Conservation (phyloP, 139 green algal species). For the Raphidocelis subcapitata region DNA sequence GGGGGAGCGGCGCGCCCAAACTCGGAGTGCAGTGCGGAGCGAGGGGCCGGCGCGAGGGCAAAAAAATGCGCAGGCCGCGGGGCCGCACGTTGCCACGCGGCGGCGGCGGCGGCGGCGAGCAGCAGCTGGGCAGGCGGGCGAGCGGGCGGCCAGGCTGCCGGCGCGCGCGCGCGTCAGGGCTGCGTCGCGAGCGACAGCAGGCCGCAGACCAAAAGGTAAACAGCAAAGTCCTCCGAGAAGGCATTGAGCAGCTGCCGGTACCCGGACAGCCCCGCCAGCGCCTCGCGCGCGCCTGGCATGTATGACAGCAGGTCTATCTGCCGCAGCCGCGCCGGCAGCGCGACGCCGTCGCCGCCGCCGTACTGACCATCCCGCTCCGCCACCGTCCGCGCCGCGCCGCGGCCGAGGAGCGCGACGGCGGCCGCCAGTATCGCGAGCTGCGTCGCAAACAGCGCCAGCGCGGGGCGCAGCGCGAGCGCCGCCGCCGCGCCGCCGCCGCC, state of each 20-base stretch:
- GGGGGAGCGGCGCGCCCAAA: no score
- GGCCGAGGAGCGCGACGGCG: neutral
- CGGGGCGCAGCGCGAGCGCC: neutral
- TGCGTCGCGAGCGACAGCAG: conserved; percentile 3
- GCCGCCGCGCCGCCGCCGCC: no score
- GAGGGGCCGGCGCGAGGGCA: no score
- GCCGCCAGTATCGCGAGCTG: conserved; percentile 4
- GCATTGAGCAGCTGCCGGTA: conserved; percentile 8
- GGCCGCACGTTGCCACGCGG: no score
- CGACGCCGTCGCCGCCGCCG: neutral
- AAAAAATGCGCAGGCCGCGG: no score
- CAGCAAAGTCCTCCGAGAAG: conserved; percentile 16
- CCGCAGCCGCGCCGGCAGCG: conserved; percentile 12
- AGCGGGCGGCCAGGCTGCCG: neutral
- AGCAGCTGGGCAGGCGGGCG: no score
- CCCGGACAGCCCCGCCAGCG: conserved; percentile 2
- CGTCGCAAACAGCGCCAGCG: neutral
- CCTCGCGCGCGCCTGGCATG: conserved; percentile 16
- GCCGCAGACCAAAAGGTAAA: conserved; percentile 2
- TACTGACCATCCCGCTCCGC: neutral
- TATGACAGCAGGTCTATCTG: conserved; percentile 13
- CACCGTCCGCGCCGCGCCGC: neutral
- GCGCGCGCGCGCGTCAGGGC: neutral
- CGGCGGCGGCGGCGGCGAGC: no score
- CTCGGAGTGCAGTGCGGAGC: no score